Percentiles rank a stretch among this genome's conserved stretches.
Evolutionary conservation across 768 basidiomycete species (phyloP).

Genomic region (Boletus rubroflammeus): DNA sequence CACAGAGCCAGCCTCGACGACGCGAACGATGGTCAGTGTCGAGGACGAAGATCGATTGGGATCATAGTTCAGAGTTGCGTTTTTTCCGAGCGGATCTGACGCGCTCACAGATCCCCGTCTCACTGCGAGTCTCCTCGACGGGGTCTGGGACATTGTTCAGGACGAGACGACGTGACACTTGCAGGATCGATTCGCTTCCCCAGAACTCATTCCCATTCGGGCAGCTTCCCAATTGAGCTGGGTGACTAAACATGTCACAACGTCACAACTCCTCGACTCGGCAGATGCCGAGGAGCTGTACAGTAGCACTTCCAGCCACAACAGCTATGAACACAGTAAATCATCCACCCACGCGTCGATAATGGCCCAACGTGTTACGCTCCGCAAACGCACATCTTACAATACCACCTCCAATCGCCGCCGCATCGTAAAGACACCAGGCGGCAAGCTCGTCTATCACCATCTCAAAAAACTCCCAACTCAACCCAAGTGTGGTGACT

Average conservation of each 20-base stretch:
- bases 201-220: background rate
- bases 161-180: background rate
- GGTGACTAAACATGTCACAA: background rate
- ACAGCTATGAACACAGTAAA: background rate
- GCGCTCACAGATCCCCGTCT: constrained; percentile 70
- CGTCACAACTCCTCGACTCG: background rate
- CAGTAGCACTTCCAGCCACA: constrained; percentile 25
- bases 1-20: constrained; percentile 32
- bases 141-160: constrained; percentile 17
- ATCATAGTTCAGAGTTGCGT: constrained; percentile 50
- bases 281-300: constrained; percentile 21
- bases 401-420: constrained; percentile 97
- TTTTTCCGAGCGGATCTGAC: constrained; percentile 61
- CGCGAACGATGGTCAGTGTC: constrained; percentile 73
- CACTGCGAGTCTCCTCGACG: constrained; percentile 38
- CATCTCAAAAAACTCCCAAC: constrained; percentile 93
- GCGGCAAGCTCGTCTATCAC: constrained; percentile 97
- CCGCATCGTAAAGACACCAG: constrained; percentile 96
- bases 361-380: constrained; percentile 99
- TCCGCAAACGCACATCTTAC: constrained; percentile 97
- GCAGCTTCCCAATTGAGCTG: constrained; percentile 5
- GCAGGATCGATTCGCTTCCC: background rate
- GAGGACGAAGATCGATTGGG: constrained; percentile 55
- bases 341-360: constrained; percentile 7
- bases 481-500: constrained; percentile 97